Percentiles rank a stretch among this genome's conserved stretches.
These are phyloP conservation scores for Jatropha podagrica DNA, from an alignment of 441 rosid species.

Conservation along the genomic window DNA sequence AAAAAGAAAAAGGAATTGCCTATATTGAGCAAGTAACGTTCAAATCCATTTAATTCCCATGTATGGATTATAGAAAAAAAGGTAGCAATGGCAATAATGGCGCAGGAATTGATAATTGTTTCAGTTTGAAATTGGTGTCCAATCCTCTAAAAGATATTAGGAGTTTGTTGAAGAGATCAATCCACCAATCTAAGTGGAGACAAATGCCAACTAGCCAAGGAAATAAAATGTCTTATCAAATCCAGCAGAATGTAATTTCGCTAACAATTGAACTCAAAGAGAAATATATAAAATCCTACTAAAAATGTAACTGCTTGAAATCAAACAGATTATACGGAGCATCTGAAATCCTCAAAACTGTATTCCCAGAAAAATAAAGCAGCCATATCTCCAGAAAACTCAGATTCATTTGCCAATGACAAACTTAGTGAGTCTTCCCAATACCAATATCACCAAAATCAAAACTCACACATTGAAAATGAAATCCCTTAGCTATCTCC, in stretches of 20 bases:
- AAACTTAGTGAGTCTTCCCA: slow-evolving; percentile 26
- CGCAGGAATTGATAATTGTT: slow-evolving; percentile 3
- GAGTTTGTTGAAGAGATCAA: not conserved
- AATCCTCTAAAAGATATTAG: not conserved
- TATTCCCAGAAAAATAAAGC: slow-evolving; percentile 35
- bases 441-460: slow-evolving; percentile 21
- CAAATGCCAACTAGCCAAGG: slow-evolving; percentile 10
- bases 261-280: not conserved
- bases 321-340: slow-evolving; percentile 4
- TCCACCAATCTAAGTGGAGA: slow-evolving; percentile 11
- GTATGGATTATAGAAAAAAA: not conserved
- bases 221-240: slow-evolving; percentile 6
- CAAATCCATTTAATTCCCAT: not conserved
- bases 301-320: not conserved
- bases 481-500: not conserved
- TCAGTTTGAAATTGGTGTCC: not conserved
- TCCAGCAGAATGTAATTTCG: not conserved
- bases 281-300: not conserved
- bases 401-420: slow-evolving; percentile 53
- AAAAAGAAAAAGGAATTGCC: not conserved
- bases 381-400: slow-evolving; percentile 48
- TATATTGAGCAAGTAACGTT: slow-evolving; percentile 3
- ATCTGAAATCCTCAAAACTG: slow-evolving; percentile 30
- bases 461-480: slow-evolving; percentile 31
- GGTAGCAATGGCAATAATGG: not conserved